These are phyloP conservation scores for Penicillium sp. DNA, from an alignment of 2,329 filamentous ascomycete species.

Conservation along the genomic window DNA sequence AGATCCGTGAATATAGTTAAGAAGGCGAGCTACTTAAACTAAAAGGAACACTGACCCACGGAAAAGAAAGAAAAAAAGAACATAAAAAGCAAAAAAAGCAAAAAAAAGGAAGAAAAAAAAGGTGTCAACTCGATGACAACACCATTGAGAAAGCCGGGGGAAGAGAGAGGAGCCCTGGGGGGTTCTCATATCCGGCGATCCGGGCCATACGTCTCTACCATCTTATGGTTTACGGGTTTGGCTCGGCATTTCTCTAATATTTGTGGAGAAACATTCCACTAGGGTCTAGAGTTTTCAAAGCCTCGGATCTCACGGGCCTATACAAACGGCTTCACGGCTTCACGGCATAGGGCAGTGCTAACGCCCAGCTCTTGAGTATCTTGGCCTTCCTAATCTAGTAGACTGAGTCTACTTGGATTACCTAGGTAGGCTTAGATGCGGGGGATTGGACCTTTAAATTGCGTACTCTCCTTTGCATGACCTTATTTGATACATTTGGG, in stretches of 20 bases:
- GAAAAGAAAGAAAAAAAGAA: neutral
- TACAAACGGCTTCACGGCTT: neutral
- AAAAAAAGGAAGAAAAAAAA: neutral
- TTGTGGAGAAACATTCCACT: conserved; percentile 2
- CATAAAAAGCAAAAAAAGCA: neutral
- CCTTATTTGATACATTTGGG: neutral
- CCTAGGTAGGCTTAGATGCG: neutral
- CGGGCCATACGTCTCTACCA: conserved; percentile 6
- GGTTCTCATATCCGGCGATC: conserved; percentile 23
- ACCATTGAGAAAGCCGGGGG: conserved; percentile 16
- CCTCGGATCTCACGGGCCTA: neutral
- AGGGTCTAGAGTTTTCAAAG: neutral
- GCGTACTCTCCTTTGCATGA: neutral
- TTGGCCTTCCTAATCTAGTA: neutral
- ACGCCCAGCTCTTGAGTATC: neutral
- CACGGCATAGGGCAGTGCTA: neutral
- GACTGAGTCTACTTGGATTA: neutral
- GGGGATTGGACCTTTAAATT: neutral
- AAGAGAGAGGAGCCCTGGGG: neutral
- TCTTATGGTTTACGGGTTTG: neutral
- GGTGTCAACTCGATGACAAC: conserved; percentile 26
- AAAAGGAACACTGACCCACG: neutral
- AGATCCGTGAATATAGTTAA: neutral
- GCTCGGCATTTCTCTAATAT: conserved; percentile 3
- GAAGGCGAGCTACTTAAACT: neutral